Base-by-base conservation (phyloP, 2,329 filamentous ascomycete species). In the Diaporthe vaccinii region DNA sequence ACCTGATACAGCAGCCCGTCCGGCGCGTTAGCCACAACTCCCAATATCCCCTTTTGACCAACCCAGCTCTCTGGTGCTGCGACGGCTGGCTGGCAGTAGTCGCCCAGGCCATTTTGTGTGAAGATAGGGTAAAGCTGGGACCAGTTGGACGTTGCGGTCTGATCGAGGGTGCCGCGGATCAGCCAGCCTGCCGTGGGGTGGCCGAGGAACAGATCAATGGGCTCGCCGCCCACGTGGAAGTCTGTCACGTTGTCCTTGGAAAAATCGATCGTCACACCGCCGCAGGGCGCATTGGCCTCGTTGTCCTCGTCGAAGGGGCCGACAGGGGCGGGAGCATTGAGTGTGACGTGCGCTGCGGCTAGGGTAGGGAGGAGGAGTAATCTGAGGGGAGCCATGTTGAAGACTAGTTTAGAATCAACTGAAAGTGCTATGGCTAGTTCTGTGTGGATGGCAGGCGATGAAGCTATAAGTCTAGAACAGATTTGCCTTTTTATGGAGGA, bases 1-100 rank as follows among this genome's bases (percentile, higher is more conserved):
- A 91, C 90, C 85, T 90, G 87, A 79, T 87, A 92, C 8, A 92
- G 82, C 22, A 89, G 76, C 4, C 91, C 91, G 76, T 93, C 91
- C 0, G 86, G 83, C 0, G 87, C 90, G 28, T 87, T 84, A 31
- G 85, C 86, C 0, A 89, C 87, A 41, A 92, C 82, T 58, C 87
- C 82, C 6, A 93, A 79, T 22, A 92, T 83, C 25, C 90, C 91
- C 81, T 88, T 88, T 80, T 88, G 84, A 51, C 90, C 91, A 3
- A 84, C 86, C 79, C 85, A 91, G n/a, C 83, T 84, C 36, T 83
- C 81, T 0, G 89, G 89, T 0, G 89, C 84, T 1, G 83, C 85
- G 55, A 92, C 81, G 5, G 79, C 78, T 0, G 87, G 86, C 78
- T 88, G 81, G 82, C 91, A 93, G 78, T 89, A 90, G 68, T 83